Conservation (phyloP, 768 basidiomycete genomes). For the Suillus lakei region DNA sequence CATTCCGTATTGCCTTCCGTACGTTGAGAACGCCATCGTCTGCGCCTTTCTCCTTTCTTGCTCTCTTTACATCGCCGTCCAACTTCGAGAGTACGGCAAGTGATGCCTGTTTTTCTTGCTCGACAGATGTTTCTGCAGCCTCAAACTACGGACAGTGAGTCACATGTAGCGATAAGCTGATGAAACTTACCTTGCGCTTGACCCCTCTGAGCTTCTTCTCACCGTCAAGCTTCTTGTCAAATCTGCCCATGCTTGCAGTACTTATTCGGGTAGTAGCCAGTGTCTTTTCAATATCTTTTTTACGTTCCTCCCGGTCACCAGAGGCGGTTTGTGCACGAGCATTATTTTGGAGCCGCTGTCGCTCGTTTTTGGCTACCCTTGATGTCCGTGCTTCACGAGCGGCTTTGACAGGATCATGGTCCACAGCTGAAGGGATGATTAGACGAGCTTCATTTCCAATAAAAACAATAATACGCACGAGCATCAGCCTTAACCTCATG, state of each 20-base stretch:
- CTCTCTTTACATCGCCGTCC: constrained; percentile 68
- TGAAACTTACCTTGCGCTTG: constrained; percentile 82
- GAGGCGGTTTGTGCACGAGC: constrained; percentile 53
- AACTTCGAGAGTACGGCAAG: constrained; percentile 79
- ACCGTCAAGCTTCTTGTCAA: constrained; percentile 88
- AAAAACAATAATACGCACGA: constrained; percentile 52
- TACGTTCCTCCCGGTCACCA: constrained; percentile 54
- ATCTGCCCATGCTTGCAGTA: constrained; percentile 95
- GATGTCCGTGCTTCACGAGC: constrained; percentile 82
- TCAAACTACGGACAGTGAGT: constrained; percentile 67
- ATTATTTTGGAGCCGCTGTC: constrained; percentile 73
- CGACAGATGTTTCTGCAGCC: constrained; percentile 68
- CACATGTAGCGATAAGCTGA: not conserved
- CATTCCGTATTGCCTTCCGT: constrained; percentile 84
- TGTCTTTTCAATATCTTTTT: constrained; percentile 75
- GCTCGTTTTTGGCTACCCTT: constrained; percentile 83
- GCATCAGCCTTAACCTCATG: constrained; percentile 88
- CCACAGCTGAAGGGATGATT: constrained; percentile 56
- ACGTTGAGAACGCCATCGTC: constrained; percentile 72
- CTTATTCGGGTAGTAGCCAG: constrained; percentile 78
- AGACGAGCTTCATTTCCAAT: not conserved
- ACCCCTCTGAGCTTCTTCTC: constrained; percentile 88
- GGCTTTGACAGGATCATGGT: constrained; percentile 77
- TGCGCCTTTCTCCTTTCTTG: constrained; percentile 47
- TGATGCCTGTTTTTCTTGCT: constrained; percentile 72